Evolutionary conservation across 1,139 yeast species (phyloP).

Genomic region (Eremothecium gossypii): DNA sequence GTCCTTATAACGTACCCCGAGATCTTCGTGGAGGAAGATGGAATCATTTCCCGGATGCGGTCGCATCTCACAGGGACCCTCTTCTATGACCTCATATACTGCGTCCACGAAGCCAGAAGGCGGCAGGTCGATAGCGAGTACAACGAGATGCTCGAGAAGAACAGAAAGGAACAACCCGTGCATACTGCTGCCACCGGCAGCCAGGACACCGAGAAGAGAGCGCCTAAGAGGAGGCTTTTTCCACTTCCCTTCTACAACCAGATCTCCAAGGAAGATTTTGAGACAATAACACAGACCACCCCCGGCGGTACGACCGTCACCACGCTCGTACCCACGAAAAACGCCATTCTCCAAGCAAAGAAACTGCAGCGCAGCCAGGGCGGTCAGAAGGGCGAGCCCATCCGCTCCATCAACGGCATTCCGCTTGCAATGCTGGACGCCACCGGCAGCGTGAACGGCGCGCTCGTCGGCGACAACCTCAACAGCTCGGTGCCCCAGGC

Average conservation of each 20-base stretch:
- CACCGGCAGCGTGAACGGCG: constrained; percentile 51
- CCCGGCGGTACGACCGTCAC: constrained; percentile 91
- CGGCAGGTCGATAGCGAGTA: constrained; percentile 43
- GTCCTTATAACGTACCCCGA: constrained; percentile 85
- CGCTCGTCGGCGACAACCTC: constrained; percentile 3
- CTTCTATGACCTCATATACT: constrained; percentile 89
- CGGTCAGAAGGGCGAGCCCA: constrained; percentile 16
- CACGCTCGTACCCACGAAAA: constrained; percentile 78
- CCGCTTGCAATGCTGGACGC: constrained; percentile 75
- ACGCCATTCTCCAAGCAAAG: constrained; percentile 41
- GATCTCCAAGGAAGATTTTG: constrained; percentile 84
- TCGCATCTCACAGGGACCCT: constrained; percentile 87
- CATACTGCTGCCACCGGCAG: neutral
- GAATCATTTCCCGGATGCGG: constrained; percentile 80
- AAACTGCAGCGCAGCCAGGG: constrained; percentile 30
- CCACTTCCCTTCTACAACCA: constrained; percentile 92
- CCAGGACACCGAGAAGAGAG: constrained; percentile 13
- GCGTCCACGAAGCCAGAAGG: constrained; percentile 88
- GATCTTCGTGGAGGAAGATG: constrained; percentile 55
- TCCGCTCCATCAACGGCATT: constrained; percentile 54
- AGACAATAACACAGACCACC: constrained; percentile 74
- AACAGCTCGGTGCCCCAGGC: neutral
- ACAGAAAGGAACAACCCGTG: constrained; percentile 13
- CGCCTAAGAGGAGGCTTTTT: constrained; percentile 34
- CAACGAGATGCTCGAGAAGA: constrained; percentile 32